Evolutionary conservation across 495 filamentous ascomycete genomes (phyloP), one percentile per base, ranked within the genome.

Genomic region (Penicillium argentinense): DNA sequence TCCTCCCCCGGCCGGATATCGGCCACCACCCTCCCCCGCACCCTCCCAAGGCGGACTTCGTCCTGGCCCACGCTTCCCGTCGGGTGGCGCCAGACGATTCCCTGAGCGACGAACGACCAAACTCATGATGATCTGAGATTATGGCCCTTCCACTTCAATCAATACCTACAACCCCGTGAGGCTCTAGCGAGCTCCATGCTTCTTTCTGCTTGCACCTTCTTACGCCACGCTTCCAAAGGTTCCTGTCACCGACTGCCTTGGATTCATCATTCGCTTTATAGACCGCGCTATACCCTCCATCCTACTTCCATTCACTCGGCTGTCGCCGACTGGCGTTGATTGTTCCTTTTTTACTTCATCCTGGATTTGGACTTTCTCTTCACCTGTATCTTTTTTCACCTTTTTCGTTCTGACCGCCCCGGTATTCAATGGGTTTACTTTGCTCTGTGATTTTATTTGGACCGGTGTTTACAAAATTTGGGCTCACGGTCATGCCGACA

Each of bases 121-220:
- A 68, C 64, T 96, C 57, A 92, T 92, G 76, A 93, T 93, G 85
- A 87, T 91, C 82, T 87, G 69, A 78, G 51, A 9, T 37, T 47
- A 23, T 5, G n/a, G 1, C 19, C 22, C n/a, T 19, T 16, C 11
- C 14, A 45, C 9, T 32, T 46, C 1, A 26, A 19, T 18, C 9
- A 16, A 26, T 12, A 2, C 21, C 14, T 39, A 24, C 37, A n/a
- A 26, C 22, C 22, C 11, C 16, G 4, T 14, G 21, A 26, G 22
- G 22, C 22, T 18, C 29, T 27, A 45, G 30, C 11, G 16, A 22
- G 33, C 33, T 36, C 33, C 19, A 7, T 34, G 2, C 41, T 51
- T 29, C 32, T 19, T 41, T 45, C 23, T 40, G 39, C 28, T 19
- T 2, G 14, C 14, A 34, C 9, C 33, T 17, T 39, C 47, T 28